These are phyloP conservation scores for Monilinia aucupariae DNA, from an alignment of 2,329 filamentous ascomycete species.

Conservation along the genomic window DNA sequence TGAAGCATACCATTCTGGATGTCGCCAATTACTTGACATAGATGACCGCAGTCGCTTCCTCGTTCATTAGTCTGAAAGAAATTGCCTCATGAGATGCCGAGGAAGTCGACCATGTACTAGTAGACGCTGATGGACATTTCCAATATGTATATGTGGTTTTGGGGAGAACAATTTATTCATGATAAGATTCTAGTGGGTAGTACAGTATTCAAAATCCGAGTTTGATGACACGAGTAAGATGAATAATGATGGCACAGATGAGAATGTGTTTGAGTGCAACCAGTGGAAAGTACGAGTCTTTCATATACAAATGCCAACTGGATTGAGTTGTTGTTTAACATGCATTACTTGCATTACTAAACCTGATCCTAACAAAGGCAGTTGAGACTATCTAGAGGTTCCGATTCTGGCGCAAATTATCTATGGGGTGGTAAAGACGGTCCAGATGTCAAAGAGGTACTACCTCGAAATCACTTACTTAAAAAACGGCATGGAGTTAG, in stretches of 20 bases:
- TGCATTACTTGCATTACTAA: background rate
- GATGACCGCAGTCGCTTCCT: slow-evolving; percentile 11
- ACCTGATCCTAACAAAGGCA: background rate
- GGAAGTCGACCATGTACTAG: slow-evolving; percentile 16
- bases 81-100: slow-evolving; percentile 10
- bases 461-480: background rate
- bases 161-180: background rate
- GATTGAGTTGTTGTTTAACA: background rate
- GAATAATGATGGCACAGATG: background rate
- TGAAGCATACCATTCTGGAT: slow-evolving; percentile 18
- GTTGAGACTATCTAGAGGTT: slow-evolving; percentile 14
- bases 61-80: slow-evolving; percentile 16
- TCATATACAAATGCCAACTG: background rate
- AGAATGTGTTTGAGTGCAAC: background rate
- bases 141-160: background rate
- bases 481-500: background rate
- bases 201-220: background rate
- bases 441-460: slow-evolving; percentile 4
- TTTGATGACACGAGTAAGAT: background rate
- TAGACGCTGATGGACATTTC: slow-evolving; percentile 15
- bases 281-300: background rate
- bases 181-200: background rate
- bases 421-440: background rate
- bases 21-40: slow-evolving; percentile 17
- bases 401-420: slow-evolving; percentile 13